Percentiles rank a stretch among this genome's conserved stretches.
Evolutionary conservation across 768 basidiomycete genomes (phyloP).

Genomic region (Pisolithus marmoratus): DNA sequence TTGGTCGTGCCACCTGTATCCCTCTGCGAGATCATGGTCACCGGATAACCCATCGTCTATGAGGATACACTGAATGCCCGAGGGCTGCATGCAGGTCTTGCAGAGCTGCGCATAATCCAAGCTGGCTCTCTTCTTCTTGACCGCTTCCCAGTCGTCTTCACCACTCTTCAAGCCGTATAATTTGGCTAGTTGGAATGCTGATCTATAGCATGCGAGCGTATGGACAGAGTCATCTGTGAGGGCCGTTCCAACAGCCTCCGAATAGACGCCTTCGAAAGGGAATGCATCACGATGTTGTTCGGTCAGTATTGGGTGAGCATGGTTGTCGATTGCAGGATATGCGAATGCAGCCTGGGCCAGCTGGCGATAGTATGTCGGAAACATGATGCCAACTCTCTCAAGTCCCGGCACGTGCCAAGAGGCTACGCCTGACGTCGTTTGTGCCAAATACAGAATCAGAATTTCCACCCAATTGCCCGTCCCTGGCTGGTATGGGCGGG

Average conservation of each 20-base stretch:
- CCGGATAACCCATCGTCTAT: conserved; percentile 69
- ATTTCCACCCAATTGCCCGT: too few species aligned
- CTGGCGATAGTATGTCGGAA: conserved; percentile 4
- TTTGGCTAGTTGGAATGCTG: conserved; percentile 47
- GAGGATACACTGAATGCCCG: conserved; percentile 62
- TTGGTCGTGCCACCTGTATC: conserved; percentile 56
- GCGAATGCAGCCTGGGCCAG: conserved; percentile 14
- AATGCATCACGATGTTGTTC: conserved; percentile 38
- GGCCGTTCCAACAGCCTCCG: conserved; percentile 55
- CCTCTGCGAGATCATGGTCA: conserved; percentile 40
- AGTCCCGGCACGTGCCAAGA: too few species aligned
- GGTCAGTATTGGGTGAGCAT: conserved; percentile 66
- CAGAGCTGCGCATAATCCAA: conserved; percentile 56
- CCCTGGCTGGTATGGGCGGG: too few species aligned
- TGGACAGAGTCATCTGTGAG: conserved; percentile 44
- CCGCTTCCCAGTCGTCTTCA: conserved; percentile 48
- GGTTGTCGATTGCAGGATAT: conserved; percentile 70
- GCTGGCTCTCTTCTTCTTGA: conserved; percentile 42
- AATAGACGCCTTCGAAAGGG: conserved; percentile 59
- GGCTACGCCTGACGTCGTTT: too few species aligned
- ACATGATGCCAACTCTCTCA: too few species aligned
- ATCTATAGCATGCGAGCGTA: conserved; percentile 57
- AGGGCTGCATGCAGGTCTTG: conserved; percentile 43
- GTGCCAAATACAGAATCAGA: too few species aligned
- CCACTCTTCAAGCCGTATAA: conserved; percentile 38